These are phyloP conservation scores for Hirschioporus abietinus DNA, from an alignment of 768 basidiomycete species.

Conservation along the genomic window DNA sequence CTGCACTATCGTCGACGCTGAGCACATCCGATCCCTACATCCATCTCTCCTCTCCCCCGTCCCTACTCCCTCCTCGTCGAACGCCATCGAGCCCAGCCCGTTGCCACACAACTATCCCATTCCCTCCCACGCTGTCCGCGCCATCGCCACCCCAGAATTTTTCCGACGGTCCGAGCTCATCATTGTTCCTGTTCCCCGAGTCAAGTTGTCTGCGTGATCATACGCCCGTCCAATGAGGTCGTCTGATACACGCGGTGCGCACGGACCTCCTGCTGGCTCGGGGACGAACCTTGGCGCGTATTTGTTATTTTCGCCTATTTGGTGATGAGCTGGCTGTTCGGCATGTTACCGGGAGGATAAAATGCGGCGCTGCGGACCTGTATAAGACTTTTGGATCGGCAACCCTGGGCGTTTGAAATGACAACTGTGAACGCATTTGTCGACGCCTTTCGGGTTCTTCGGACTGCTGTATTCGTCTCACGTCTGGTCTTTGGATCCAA, in stretches of 20 bases:
- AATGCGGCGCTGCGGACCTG: neutral
- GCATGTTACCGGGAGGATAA: neutral
- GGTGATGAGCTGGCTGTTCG: neutral
- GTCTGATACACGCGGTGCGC: neutral
- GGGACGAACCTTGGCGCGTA: neutral
- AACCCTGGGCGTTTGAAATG: neutral
- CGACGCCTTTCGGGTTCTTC: neutral
- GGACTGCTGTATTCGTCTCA: neutral
- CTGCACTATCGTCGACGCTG: neutral
- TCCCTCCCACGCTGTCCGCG: neutral
- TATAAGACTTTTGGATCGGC: neutral
- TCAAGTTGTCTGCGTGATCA: neutral
- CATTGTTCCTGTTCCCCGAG: neutral
- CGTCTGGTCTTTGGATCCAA: neutral
- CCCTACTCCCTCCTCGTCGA: neutral
- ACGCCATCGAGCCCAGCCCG: neutral
- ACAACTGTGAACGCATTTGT: neutral
- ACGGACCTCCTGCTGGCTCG: neutral
- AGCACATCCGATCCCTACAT: neutral
- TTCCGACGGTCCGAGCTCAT: neutral
- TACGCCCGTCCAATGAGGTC: neutral
- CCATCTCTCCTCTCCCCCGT: neutral
- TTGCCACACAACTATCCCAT: neutral
- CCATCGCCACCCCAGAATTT: neutral
- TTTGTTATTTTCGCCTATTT: neutral